These are phyloP conservation scores for Lactarius evosmus DNA, from an alignment of 768 basidiomycete genomes.

Conservation along the genomic window DNA sequence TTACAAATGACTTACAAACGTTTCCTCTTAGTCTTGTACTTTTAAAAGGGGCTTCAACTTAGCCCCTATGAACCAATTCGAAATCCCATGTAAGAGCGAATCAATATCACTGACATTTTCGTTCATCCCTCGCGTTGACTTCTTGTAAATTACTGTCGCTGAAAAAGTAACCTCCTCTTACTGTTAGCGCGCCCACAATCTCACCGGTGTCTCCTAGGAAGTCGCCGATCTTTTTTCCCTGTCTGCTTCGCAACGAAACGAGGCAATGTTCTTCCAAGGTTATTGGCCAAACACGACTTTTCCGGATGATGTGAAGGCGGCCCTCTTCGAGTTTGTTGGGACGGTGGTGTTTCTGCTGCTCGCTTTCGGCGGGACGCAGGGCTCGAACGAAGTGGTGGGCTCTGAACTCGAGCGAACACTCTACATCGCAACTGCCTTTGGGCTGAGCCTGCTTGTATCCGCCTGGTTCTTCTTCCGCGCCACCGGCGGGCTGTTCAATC, in stretches of 20 bases:
- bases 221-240: background rate
- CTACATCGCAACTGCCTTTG: slow-evolving; percentile 60
- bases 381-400: slow-evolving; percentile 40
- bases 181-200: too few species aligned
- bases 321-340: slow-evolving; percentile 56
- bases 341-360: slow-evolving; percentile 63
- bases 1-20: too few species aligned
- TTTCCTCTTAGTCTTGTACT: too few species aligned
- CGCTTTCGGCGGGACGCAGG: slow-evolving; percentile 63
- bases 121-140: too few species aligned
- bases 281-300: slow-evolving; percentile 33
- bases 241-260: background rate
- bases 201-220: too few species aligned
- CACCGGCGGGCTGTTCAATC: slow-evolving; percentile 66
- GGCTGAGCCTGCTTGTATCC: slow-evolving; percentile 57
- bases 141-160: too few species aligned
- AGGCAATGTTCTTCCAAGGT: slow-evolving; percentile 1
- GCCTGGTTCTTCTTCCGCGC: slow-evolving; percentile 67
- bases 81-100: too few species aligned
- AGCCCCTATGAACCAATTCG: too few species aligned
- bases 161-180: too few species aligned
- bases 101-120: too few species aligned
- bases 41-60: too few species aligned
- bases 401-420: slow-evolving; percentile 41
- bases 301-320: slow-evolving; percentile 44